Evolutionary conservation across 2,329 filamentous ascomycete genomes (phyloP), one percentile per base, ranked within the genome.

Genomic region (Xylariaceae sp.): DNA sequence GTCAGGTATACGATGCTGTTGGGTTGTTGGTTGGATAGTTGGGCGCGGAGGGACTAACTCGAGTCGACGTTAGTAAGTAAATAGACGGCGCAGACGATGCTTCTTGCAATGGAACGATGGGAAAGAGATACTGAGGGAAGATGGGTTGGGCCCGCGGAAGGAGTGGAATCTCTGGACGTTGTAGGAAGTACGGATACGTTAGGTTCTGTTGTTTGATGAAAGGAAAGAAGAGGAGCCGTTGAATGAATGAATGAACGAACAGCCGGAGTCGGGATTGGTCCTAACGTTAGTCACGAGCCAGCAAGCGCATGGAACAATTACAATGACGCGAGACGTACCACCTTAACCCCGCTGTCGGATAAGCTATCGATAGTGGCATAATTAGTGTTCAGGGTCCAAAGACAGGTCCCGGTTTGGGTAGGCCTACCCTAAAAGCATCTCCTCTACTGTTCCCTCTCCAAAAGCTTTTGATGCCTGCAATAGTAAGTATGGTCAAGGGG

Each of bases 31-130:
- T 18, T n/a, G 30, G 24, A 11, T 15, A 15, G 26, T 10, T n/a
- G 7, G 21, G 6, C 21, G 10, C 27, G 39, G 53, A 49, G 49
- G 53, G 49, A 44, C 45, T 21, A n/a, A 13, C 15, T 16, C 4
- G 27, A 45, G 46, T 50, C 36, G 35, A 47, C 40, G 54, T 49
- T 29, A 44, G 48, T 33, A n/a, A 6, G 30, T 6, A n/a, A n/a
- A 15, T 23, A 29, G n/a, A 13, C 30, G 32, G 37, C 26, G 23
- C 23, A n/a, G 20, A 9, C 13, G 40, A 49, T 21, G 33, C 37
- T 44, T 41, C 26, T 27, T 7, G 26, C 20, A n/a, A 46, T 27
- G 39, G 6, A 40, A 13, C 15, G 35, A 26, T 18, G 23, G 21
- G 16, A 13, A 33, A 13, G 10, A 35, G 29, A 21, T 42, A 20